Evolutionary conservation across 495 filamentous ascomycete genomes (phyloP), one percentile per base, ranked within the genome.

Genomic region (Xylaria flabelliformis): DNA sequence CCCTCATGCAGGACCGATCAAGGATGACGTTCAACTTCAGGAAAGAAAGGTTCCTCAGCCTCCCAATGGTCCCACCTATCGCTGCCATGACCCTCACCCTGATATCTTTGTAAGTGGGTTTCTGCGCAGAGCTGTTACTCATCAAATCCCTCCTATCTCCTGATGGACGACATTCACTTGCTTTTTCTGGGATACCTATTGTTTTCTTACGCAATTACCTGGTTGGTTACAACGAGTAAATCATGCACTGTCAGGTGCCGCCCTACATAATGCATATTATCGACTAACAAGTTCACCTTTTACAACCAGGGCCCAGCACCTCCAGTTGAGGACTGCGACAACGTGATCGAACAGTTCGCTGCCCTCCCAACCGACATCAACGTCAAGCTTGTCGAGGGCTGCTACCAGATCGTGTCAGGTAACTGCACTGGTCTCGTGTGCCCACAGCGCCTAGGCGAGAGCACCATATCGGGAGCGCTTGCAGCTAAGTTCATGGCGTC

Each of bases 381-480:
- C 24, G 72, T 79, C 73, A 72, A 77, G 24, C 66, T 79, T 7
- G 65, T 72, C 48, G 72, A 77, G 26, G 77, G 77, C 26, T 79
- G 77, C 69, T 74, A 71, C 69, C 61, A 75, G n/a, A 71, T 64
- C 13, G 50, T 61, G 36, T 74, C 73, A 13, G 75, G 75, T 66
- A 77, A 77, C 67, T 79, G 77, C 67, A 79, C 77, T 17, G 77
- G 64, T 1, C 72, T 76, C 0, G 71, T 76, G n/a, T 79, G 77
- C 53, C 77, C 77, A 53, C 75, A 77, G 63, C 71, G 71, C 10
- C 34, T 66, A 17, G 77, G 75, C 21, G 67, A 68, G 39, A 74
- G 71, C 21, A 75, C 69, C 53, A 76, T 79, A 53, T 34, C 77
- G 19, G 75, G 75, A 53, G 29, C 73, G 0, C n/a, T 69, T 24